Conservation (phyloP, 2,329 filamentous ascomycete species). For the Apiospora aurea region DNA sequence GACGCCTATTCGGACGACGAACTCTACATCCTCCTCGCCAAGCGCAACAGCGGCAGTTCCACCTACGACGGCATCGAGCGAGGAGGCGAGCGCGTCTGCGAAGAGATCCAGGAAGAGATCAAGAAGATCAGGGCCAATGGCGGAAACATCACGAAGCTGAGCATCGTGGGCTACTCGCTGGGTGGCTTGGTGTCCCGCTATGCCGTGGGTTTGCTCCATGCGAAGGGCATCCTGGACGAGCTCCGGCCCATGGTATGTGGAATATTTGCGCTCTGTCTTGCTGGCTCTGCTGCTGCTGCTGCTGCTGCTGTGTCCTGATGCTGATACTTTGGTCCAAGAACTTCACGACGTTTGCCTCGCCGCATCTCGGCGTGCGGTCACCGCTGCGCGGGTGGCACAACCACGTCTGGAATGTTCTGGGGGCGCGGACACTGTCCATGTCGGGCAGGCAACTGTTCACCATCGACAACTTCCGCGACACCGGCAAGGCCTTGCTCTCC, state of each 20-base stretch:
- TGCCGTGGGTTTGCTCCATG: constrained; percentile 82
- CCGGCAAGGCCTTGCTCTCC: constrained; percentile 78
- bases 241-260: constrained; percentile 75
- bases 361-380: constrained; percentile 78
- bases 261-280: constrained; percentile 24
- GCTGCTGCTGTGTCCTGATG: constrained; percentile 12
- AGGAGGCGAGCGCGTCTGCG: constrained; percentile 71
- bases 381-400: constrained; percentile 71
- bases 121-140: constrained; percentile 65
- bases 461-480: constrained; percentile 85
- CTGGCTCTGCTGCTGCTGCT: constrained; percentile 8
- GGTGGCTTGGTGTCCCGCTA: constrained; percentile 89
- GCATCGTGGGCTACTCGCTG: constrained; percentile 87
- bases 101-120: constrained; percentile 71
- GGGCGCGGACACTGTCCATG: constrained; percentile 79
- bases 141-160: constrained; percentile 79
- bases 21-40: constrained; percentile 74
- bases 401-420: constrained; percentile 82
- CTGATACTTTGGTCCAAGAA: constrained; percentile 58
- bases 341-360: constrained; percentile 91
- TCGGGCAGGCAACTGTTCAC: constrained; percentile 89
- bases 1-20: constrained; percentile 66
- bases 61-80: constrained; percentile 75
- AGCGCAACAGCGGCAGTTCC: constrained; percentile 76
- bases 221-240: constrained; percentile 79